Evolutionary conservation across 768 basidiomycete species (phyloP).

Genomic region (Neoboletus subvelutipes): DNA sequence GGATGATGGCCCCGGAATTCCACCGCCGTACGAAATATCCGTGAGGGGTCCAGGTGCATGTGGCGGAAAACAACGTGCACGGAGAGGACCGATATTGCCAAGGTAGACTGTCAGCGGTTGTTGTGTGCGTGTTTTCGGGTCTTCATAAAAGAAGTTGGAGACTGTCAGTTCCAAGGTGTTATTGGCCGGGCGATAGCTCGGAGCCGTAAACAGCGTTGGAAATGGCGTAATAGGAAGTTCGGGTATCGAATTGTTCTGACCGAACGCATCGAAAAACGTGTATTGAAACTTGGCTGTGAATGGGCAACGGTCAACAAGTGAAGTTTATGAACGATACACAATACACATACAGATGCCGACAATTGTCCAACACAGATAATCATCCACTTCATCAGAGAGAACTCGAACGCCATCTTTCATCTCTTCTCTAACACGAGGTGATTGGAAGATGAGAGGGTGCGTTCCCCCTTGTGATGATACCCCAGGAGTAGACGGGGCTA

Average conservation of each 20-base stretch:
- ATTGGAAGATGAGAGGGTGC: slow-evolving; percentile 76
- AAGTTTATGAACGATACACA: slow-evolving; percentile 4
- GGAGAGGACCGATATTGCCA: slow-evolving; percentile 84
- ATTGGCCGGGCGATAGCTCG: slow-evolving; percentile 65
- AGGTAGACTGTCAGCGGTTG: slow-evolving; percentile 86
- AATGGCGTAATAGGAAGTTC: slow-evolving; percentile 85
- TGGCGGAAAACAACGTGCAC: slow-evolving; percentile 73
- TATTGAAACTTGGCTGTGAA: slow-evolving; percentile 85
- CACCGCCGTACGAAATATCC: slow-evolving; percentile 56
- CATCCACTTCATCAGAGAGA: slow-evolving; percentile 88
- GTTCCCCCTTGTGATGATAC: slow-evolving; percentile 75
- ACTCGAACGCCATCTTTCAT: slow-evolving; percentile 72
- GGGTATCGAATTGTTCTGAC: slow-evolving; percentile 73
- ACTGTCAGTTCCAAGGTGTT: slow-evolving; percentile 83
- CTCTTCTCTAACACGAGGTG: slow-evolving; percentile 80
- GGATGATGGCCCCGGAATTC: slow-evolving; percentile 39
- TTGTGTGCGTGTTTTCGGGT: slow-evolving; percentile 61
- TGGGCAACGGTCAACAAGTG: slow-evolving; percentile 18
- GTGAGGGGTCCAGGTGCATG: slow-evolving; percentile 68
- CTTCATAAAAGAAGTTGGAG: slow-evolving; percentile 84
- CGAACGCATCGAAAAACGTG: slow-evolving; percentile 90
- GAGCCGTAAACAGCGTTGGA: slow-evolving; percentile 81
- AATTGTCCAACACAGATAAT: slow-evolving; percentile 95
- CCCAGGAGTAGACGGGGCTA: slow-evolving; percentile 70
- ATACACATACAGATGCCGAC: slow-evolving; percentile 82